Base-by-base conservation (phyloP, 441 rosid genomes). In the Croton setiger region DNA sequence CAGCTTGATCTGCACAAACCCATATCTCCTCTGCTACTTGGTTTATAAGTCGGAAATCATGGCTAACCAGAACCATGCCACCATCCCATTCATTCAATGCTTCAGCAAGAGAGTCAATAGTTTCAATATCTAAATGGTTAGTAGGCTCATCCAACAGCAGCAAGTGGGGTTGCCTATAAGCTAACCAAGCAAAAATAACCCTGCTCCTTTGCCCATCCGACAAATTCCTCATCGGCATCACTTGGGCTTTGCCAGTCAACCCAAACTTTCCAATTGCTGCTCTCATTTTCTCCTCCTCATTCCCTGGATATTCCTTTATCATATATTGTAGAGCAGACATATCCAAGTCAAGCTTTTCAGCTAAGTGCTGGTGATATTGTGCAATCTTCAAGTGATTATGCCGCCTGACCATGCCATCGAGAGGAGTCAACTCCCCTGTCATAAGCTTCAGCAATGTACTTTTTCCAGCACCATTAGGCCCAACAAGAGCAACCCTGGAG, bases 71-170 rank as follows among this genome's bases (percentile, higher is more conserved):
- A 37, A 94, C 99, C 84, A 94, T 2, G 18, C 99, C 98, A n/a
- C 99, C 98, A 14, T 94, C 99, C 98, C 98, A 94, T 79, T 94
- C 96, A 17, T 88, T 94, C 86, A 94, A 75, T 33, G 99, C 99
- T 70, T 94, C 99, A 0, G 97, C 99, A 20, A 94, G 82, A 0
- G 99, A 92, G 72, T 94, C 99, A 0, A 92, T 94, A 0, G 99
- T 94, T 82, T 94, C 99, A 1, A 94, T 92, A 74, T 94, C 99
- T 88, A 94, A 76, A 76, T 94, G 99, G 74, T 94, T 92, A 0
- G 99, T 94, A 0, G 99, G 99, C 74, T 94, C 99, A 67, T 94
- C 99, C 77, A 94, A 72, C 23, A 94, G 80, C 66, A 94, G 87
- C 84, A 94, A 54, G 48, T 92, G 96, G 17, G 99, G 99, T 72